Conservation (phyloP, 2,329 filamentous ascomycete species). For the Myrmaecium sp. region DNA sequence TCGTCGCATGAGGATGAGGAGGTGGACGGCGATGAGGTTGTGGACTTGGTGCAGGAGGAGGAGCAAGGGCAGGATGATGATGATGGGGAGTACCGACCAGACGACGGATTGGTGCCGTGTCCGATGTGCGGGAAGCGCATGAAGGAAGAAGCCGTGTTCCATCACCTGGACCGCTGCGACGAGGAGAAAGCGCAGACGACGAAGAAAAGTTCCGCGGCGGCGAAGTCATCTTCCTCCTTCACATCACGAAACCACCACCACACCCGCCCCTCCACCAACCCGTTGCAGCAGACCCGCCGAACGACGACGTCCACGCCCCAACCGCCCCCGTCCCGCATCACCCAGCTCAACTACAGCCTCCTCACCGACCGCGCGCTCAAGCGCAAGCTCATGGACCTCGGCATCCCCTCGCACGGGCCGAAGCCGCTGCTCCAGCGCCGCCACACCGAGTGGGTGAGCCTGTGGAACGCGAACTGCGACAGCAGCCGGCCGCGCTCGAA, state of each 20-base stretch:
- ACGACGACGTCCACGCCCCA: conserved; percentile 13
- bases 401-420: conserved; percentile 54
- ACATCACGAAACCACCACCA: conserved; percentile 1
- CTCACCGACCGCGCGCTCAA: conserved; percentile 63
- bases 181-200: conserved; percentile 18
- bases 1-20: conserved; percentile 12
- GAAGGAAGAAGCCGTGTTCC: conserved; percentile 61
- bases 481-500: conserved; percentile 55
- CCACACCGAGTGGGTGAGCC: conserved; percentile 83
- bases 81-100: conserved; percentile 26
- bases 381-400: conserved; percentile 67
- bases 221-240: too few relatives aligned
- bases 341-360: conserved; percentile 71
- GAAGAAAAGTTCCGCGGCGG: conserved; percentile 13
- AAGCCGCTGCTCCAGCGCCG: conserved; percentile 57
- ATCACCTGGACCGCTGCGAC: conserved; percentile 59
- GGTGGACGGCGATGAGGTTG: conserved; percentile 7
- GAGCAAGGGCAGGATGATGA: too few relatives aligned
- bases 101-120: conserved; percentile 66
- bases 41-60: conserved; percentile 21
- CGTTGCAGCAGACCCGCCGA: conserved; percentile 10
- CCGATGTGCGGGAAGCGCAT: conserved; percentile 67
- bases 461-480: conserved; percentile 97
- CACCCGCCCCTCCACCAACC: conserved; percentile 8
- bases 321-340: conserved; percentile 31